Percentiles rank a stretch among this genome's conserved stretches.
phyloP scores from a whole-genome alignment of 1,284 basidiomycete species.

The Apiotrichum mycotoxinovorans region DNA sequence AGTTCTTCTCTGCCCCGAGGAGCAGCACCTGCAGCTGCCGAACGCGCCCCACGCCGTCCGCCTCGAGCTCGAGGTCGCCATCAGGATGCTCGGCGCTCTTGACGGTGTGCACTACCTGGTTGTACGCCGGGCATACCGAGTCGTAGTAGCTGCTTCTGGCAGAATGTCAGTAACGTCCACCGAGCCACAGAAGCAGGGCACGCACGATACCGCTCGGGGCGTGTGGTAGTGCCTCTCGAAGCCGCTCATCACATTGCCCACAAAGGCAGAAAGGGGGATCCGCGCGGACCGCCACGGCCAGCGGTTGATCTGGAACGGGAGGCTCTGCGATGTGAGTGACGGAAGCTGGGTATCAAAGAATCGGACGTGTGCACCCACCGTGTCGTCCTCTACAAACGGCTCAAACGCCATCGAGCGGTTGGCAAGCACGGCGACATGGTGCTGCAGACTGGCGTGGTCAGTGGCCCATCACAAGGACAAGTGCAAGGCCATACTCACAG shows the following conservation, averaged over 20 bases:
- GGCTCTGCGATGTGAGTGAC: conserved; percentile 8
- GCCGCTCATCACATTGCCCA: conserved; percentile 38
- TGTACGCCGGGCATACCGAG: conserved; percentile 25
- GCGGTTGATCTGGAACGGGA: conserved; percentile 25
- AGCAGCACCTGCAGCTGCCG: conserved; percentile 30
- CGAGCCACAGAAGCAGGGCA: no score
- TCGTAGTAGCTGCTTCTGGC: conserved; percentile 26
- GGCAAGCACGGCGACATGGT: conserved; percentile 40
- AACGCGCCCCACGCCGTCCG: conserved; percentile 30
- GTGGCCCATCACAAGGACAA: neutral
- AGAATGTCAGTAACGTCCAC: neutral
- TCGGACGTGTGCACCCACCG: conserved; percentile 23
- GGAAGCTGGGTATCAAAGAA: no score
- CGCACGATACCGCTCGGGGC: conserved; percentile 44
- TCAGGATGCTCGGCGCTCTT: conserved; percentile 21
- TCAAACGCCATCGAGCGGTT: conserved; percentile 45
- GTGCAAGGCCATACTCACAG: no score
- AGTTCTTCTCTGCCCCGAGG: conserved; percentile 28
- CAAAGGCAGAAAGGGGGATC: conserved; percentile 44
- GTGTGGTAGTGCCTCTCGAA: conserved; percentile 39
- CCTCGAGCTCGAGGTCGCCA: conserved; percentile 31
- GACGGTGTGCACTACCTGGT: conserved; percentile 25
- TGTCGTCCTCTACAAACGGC: conserved; percentile 39
- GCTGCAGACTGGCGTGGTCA: conserved; percentile 34
- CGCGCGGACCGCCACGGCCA: conserved; percentile 42